A percentile compares a stretch with the other conserved stretches of the same genome.
Conservation (phyloP, 1,284 basidiomycete genomes). For the Naganishia sp. region DNA sequence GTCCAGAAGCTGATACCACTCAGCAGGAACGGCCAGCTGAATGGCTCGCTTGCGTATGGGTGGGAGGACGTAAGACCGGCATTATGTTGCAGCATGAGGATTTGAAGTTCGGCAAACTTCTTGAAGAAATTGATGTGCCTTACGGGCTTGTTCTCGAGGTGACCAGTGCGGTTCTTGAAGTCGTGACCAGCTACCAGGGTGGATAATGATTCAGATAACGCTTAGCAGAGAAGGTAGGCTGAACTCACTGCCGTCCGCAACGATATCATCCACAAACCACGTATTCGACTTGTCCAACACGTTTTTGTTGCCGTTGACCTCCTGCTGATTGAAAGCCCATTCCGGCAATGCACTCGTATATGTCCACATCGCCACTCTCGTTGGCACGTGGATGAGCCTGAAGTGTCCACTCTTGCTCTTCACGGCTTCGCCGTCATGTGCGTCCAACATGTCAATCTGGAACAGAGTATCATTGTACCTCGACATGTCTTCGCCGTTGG, state of each 20-base stretch:
- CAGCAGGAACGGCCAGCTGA: conserved; percentile 97
- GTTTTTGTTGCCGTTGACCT: conserved; percentile 98
- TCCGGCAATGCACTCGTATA: conserved; percentile 81
- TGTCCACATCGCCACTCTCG: conserved; percentile 93
- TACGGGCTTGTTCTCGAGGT: conserved; percentile 64
- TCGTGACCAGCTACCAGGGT: conserved; percentile 60
- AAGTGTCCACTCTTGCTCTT: conserved; percentile 91
- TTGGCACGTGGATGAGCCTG: conserved; percentile 82
- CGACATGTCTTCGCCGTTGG: conserved; percentile 65
- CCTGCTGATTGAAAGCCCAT: conserved; percentile 96
- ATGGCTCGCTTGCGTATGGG: conserved; percentile 89
- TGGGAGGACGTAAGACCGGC: conserved; percentile 91
- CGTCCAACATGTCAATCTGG: conserved; percentile 70
- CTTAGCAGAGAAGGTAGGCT: not conserved
- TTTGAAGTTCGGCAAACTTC: conserved; percentile 91
- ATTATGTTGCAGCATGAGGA: conserved; percentile 97
- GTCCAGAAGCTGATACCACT: conserved; percentile 99
- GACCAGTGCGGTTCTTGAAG: conserved; percentile 60
- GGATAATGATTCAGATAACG: not conserved
- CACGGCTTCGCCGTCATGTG: conserved; percentile 73
- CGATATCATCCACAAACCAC: conserved; percentile 86
- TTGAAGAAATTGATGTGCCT: conserved; percentile 87
- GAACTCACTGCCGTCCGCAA: conserved; percentile 67
- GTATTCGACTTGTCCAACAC: conserved; percentile 74
- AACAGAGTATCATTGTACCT: conserved; percentile 86